Conservation (phyloP, 2,329 filamentous ascomycete species). For the Epichloe aotearoae region DNA sequence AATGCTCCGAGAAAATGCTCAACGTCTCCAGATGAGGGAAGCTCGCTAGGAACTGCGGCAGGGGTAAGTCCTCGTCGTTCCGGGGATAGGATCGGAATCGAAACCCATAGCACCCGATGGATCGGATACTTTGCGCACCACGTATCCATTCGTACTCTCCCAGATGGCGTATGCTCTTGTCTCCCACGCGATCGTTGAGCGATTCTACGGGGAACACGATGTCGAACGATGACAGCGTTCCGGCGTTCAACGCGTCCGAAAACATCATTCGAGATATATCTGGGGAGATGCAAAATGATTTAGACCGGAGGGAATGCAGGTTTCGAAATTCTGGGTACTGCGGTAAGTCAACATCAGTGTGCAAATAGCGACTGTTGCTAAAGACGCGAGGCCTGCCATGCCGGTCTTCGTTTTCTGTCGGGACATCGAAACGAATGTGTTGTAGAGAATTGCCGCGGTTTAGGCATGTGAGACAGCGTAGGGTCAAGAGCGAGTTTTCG, state of each 20-base stretch:
- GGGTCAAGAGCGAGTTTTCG: constrained; percentile 11
- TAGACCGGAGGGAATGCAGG: constrained; percentile 17
- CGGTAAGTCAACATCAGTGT: not conserved
- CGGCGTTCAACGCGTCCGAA: constrained; percentile 12
- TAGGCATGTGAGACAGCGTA: constrained; percentile 16
- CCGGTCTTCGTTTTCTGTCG: constrained; percentile 12
- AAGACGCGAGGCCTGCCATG: constrained; percentile 2
- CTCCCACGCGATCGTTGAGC: constrained; percentile 12
- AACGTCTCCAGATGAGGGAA: constrained; percentile 24
- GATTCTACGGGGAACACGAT: constrained; percentile 21
- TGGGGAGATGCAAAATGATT: constrained; percentile 13
- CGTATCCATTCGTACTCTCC: constrained; percentile 21
- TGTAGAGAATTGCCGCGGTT: constrained; percentile 15
- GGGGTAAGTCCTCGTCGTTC: constrained; percentile 16
- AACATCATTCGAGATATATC: constrained; percentile 13
- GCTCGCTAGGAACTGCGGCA: constrained; percentile 21
- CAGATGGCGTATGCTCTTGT: constrained; percentile 17
- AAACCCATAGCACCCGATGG: constrained; percentile 23
- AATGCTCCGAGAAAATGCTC: constrained; percentile 20
- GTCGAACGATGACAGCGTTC: constrained; percentile 21
- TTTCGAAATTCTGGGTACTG: constrained; percentile 12
- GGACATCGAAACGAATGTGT: constrained; percentile 19
- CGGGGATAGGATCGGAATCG: constrained; percentile 18
- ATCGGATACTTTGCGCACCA: constrained; percentile 19
- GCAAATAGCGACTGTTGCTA: not conserved